These are phyloP conservation scores for Xylaria palmicola DNA, from an alignment of 495 filamentous ascomycete genomes.

Conservation along the genomic window DNA sequence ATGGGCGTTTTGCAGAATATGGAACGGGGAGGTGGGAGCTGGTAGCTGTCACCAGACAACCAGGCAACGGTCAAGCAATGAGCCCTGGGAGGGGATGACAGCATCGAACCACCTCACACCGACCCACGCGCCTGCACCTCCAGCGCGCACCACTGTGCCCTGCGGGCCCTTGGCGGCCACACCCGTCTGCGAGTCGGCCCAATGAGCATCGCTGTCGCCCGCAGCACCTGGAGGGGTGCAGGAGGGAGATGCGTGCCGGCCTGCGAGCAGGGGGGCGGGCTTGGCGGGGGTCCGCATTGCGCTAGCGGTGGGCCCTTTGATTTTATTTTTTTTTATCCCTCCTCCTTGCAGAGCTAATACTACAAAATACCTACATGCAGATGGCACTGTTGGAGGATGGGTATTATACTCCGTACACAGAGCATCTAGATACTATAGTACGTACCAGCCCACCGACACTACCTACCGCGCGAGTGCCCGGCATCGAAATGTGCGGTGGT, in stretches of 20 bases:
- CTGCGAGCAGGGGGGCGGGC: too few species aligned
- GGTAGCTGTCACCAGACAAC: constrained; percentile 12
- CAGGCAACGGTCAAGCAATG: neutral
- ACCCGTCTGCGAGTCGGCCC: neutral
- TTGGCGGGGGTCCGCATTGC: too few species aligned
- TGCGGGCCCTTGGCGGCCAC: constrained; percentile 7
- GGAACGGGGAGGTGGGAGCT: neutral
- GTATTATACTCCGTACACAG: too few species aligned
- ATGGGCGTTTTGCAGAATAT: neutral
- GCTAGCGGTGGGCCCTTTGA: too few species aligned
- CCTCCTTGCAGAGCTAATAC: too few species aligned
- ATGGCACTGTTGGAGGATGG: too few species aligned
- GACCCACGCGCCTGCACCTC: neutral
- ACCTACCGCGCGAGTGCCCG: neutral
- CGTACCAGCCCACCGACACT: too few species aligned
- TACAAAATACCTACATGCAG: too few species aligned
- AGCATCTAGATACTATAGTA: too few species aligned
- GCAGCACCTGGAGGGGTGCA: too few species aligned
- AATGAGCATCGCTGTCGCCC: neutral
- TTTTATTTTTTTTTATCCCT: too few species aligned
- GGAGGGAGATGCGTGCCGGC: neutral
- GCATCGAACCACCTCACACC: constrained; percentile 15
- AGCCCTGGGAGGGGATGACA: constrained; percentile 12
- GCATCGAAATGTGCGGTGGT: neutral
- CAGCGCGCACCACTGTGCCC: neutral